Evolutionary conservation across 225 moss, liverwort and hornwort species (phyloP).

Genomic region (Polytrichum commune): DNA sequence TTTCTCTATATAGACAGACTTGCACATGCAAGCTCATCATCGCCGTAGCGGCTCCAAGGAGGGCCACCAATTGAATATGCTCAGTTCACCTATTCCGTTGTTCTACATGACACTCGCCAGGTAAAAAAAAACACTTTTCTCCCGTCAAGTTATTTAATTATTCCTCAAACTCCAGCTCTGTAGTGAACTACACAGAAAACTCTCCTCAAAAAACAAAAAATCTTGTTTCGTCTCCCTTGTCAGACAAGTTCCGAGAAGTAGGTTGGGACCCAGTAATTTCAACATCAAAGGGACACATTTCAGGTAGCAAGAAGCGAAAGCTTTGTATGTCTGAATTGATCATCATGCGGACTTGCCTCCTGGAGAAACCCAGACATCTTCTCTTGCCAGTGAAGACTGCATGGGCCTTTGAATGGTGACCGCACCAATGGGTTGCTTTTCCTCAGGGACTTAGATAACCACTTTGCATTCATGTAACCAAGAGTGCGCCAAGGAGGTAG

Average conservation of each 20-base stretch:
- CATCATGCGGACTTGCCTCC: conserved; percentile 26
- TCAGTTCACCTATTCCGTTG: not conserved
- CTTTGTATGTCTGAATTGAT: conserved; percentile 39
- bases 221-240: conserved; percentile 2
- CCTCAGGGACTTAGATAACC: conserved; percentile 54
- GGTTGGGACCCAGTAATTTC: conserved; percentile 7
- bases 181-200: not conserved
- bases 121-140: conserved; percentile 20
- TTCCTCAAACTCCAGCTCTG: not conserved
- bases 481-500: conserved; percentile 86
- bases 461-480: conserved; percentile 78
- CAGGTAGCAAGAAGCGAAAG: conserved; percentile 41
- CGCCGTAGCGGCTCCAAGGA: conserved; percentile 9
- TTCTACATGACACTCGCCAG: not conserved
- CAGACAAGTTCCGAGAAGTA: conserved; percentile 9
- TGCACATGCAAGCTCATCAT: not conserved
- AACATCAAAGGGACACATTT: conserved; percentile 22
- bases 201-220: not conserved
- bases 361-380: conserved; percentile 2
- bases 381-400: conserved; percentile 37
- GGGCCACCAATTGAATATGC: conserved; percentile 9
- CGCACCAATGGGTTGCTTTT: conserved; percentile 10
- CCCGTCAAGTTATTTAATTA: conserved; percentile 21
- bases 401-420: conserved; percentile 12
- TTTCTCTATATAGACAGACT: not conserved